These are phyloP conservation scores for Mycena venus DNA, from an alignment of 768 basidiomycete genomes.

Conservation along the genomic window DNA sequence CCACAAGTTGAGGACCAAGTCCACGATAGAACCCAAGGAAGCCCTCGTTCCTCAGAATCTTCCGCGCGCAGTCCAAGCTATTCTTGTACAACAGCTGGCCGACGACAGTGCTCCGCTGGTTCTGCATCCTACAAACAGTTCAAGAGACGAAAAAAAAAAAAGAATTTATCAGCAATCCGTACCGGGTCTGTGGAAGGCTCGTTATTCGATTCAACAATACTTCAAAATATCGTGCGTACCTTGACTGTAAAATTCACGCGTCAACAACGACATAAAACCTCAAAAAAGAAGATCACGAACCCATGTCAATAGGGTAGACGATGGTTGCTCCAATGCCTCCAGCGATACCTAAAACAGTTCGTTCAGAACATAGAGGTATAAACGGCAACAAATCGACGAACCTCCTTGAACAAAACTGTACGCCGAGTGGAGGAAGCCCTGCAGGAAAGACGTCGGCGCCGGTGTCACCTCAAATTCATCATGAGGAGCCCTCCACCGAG, in stretches of 20 bases:
- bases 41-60: conserved; percentile 96
- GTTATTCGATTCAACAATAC: neutral
- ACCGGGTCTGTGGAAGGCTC: conserved; percentile 68
- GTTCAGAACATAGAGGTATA: neutral
- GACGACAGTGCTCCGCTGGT: conserved; percentile 96
- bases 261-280: conserved; percentile 23
- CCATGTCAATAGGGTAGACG: conserved; percentile 96
- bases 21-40: conserved; percentile 97
- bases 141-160: neutral
- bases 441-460: conserved; percentile 59
- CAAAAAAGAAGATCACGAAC: conserved; percentile 56
- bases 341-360: conserved; percentile 75
- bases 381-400: conserved; percentile 40
- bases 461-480: conserved; percentile 58
- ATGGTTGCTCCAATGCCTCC: conserved; percentile 97
- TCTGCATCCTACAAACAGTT: conserved; percentile 82
- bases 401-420: conserved; percentile 94
- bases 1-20: conserved; percentile 93
- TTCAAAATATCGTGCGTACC: conserved; percentile 58
- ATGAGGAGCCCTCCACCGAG: conserved; percentile 85
- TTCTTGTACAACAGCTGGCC: conserved; percentile 98
- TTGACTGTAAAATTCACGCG: conserved; percentile 67
- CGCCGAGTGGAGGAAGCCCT: conserved; percentile 72
- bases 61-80: conserved; percentile 92
- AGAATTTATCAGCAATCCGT: conserved; percentile 11